Evolutionary conservation across 2,329 filamentous ascomycete species (phyloP).

Genomic region (Exophiala calicioides): DNA sequence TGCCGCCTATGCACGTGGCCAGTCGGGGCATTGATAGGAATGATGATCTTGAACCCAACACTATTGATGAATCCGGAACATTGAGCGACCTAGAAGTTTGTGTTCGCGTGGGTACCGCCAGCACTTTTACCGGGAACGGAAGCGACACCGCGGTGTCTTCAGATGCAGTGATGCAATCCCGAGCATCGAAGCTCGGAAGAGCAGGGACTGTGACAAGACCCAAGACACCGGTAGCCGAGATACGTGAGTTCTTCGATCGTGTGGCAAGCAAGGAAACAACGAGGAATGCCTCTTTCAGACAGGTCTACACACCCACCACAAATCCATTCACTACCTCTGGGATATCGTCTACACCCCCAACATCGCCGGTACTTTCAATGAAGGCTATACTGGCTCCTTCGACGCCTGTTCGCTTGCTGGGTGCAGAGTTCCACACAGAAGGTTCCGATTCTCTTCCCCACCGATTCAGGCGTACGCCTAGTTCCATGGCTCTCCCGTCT

Average conservation of each 20-base stretch:
- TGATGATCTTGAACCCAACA: not conserved
- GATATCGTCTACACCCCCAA: slow-evolving; percentile 16
- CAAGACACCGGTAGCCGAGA: slow-evolving; percentile 23
- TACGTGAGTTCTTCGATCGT: slow-evolving; percentile 16
- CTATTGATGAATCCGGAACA: too few relatives aligned
- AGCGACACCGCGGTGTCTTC: too few relatives aligned
- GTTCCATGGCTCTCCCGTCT: slow-evolving; percentile 15
- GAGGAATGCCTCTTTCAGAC: slow-evolving; percentile 8
- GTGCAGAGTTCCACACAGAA: not conserved
- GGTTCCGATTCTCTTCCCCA: slow-evolving; percentile 1
- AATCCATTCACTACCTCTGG: slow-evolving; percentile 20
- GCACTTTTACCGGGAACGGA: not conserved
- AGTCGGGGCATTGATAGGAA: not conserved
- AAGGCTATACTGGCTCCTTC: slow-evolving; percentile 3
- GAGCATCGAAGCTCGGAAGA: too few relatives aligned
- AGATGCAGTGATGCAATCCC: too few relatives aligned
- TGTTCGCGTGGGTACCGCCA: too few relatives aligned
- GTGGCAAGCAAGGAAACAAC: slow-evolving; percentile 6
- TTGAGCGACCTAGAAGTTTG: too few relatives aligned
- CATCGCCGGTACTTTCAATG: slow-evolving; percentile 14
- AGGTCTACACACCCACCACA: slow-evolving; percentile 15
- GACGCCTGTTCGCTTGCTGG: slow-evolving; percentile 11
- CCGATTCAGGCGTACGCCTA: slow-evolving; percentile 17
- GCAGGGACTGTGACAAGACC: slow-evolving; percentile 18
- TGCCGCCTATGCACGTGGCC: not conserved